Evolutionary conservation across 2,329 filamentous ascomycete genomes (phyloP).

Genomic region (Fusarium proliferatum): DNA sequence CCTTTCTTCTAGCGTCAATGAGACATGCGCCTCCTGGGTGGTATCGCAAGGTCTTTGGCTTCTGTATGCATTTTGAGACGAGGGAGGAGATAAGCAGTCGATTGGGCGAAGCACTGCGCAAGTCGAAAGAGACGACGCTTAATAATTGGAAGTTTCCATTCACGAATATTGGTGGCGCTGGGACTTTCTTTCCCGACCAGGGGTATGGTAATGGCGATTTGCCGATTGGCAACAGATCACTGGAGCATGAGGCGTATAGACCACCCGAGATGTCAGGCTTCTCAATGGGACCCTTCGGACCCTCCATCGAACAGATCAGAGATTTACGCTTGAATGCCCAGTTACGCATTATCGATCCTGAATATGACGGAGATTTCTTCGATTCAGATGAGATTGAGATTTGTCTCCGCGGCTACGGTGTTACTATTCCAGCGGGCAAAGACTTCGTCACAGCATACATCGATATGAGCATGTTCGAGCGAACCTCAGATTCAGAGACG

Average conservation of each 20-base stretch:
- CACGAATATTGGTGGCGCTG: constrained; percentile 1
- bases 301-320: neutral
- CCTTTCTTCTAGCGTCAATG: neutral
- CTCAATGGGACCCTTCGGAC: constrained; percentile 2
- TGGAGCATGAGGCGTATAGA: neutral
- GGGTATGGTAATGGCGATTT: fast-evolving
- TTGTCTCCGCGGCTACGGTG: constrained; percentile 2
- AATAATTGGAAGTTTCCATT: constrained; percentile 15
- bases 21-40: neutral
- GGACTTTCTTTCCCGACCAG: neutral
- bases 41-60: constrained; percentile 6
- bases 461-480: constrained; percentile 13
- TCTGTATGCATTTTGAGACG: constrained; percentile 12
- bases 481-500: neutral
- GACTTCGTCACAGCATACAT: constrained; percentile 3
- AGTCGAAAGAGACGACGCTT: neutral
- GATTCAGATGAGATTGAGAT: constrained; percentile 7
- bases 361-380: constrained; percentile 2
- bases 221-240: neutral
- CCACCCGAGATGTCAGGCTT: constrained; percentile 10
- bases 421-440: neutral
- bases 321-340: neutral
- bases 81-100: constrained; percentile 1
- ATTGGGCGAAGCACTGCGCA: neutral
- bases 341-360: neutral